Evolutionary conservation across 345 rosid genomes (phyloP).

Genomic region (Corchorus capsularis): DNA sequence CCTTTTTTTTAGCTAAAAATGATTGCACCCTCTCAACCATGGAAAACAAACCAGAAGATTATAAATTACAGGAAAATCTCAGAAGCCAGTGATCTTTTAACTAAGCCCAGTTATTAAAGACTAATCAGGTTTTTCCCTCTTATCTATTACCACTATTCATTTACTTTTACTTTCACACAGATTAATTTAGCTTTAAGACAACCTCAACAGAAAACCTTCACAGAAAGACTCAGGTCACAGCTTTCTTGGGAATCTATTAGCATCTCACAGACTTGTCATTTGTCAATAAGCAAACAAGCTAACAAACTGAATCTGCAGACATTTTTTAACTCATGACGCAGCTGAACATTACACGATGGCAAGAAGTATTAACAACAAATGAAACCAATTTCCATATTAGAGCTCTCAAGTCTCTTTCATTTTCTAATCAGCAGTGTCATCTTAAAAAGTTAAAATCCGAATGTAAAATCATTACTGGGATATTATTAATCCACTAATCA

Average conservation of each 20-base stretch:
- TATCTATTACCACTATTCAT: too few species aligned
- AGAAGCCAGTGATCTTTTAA: background rate
- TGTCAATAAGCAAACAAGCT: background rate
- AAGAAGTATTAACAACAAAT: background rate
- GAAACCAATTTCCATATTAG: background rate
- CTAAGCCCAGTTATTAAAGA: background rate
- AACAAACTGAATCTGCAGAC: background rate
- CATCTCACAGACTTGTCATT: background rate
- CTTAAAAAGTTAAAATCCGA: background rate
- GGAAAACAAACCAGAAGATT: background rate
- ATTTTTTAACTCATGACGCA: background rate
- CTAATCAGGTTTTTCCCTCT: background rate
- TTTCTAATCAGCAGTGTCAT: background rate
- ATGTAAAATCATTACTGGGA: background rate
- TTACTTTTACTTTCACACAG: too few species aligned
- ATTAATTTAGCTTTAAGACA: background rate
- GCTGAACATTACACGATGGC: background rate
- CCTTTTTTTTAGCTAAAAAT: background rate
- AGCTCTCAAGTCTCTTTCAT: background rate
- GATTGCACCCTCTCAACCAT: background rate
- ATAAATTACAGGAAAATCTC: background rate
- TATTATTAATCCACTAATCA: background rate
- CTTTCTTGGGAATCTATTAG: background rate
- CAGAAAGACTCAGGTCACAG: background rate
- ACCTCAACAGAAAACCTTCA: background rate